Base-by-base conservation (phyloP, 2,329 filamentous ascomycete species). In the Talaromyces sp. region DNA sequence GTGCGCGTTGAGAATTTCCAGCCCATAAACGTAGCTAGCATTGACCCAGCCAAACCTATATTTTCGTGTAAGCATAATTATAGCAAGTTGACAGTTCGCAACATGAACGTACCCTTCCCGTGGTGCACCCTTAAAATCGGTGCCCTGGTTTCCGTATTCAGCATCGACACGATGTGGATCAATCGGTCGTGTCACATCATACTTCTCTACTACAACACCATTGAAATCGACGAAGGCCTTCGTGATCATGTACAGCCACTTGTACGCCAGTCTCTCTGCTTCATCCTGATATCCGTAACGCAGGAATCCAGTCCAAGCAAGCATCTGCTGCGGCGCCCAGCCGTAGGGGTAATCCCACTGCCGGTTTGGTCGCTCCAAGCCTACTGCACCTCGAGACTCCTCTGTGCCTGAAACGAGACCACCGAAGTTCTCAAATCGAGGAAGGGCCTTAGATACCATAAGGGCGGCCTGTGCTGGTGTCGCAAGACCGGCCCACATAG, bases 331-430 rank as follows among this genome's bases (percentile, higher is more conserved):
- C 29, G 94, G 94, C 50, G 94, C 94, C 94, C 94, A 99, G 54
- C 94, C 94, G 69, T 94, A 97, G 0, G 94, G 94, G 70, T 91
- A 97, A 71, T 99, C 94, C 94, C 94, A 99, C 71, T 99, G 94
- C 63, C 94, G 86, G 72, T 97, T 97, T 7, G 94, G 94, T 43
- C 93, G 84, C 63, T 92, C 85, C 35, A 97, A 75, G 11, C 89
- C 86, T 56, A 96, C 79, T 29, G 81, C 78, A 36, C 94, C 94
- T 40, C 94, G 89, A 49, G 91, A 96, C 72, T 91, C 85, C 69
- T 96, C 86, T 0, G 93, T 96, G 49, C 93, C 93, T 1, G 92
- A 93, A 1, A 96, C 82, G 16, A 99, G 80, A 7, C 94, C 94
- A 29, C 94, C 94, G 55, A 87, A 87, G 1, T 84, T 89, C 73